Base-by-base conservation (phyloP, 305 asterid species). In the Withania somnifera region DNA sequence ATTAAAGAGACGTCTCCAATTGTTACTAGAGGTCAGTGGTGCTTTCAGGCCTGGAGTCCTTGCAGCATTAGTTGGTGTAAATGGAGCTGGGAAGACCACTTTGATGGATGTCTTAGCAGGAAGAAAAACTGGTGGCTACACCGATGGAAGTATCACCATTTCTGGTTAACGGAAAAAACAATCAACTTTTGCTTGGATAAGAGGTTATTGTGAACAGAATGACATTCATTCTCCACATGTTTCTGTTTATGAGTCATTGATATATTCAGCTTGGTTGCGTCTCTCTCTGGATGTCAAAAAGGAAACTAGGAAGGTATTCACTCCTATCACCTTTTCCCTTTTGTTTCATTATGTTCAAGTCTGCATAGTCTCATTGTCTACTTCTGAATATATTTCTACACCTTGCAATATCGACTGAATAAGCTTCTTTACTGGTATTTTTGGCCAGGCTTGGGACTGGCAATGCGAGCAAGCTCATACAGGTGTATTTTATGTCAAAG, bases 31-130 rank as follows among this genome's bases (percentile, higher is more conserved):
- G 56, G 98, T 93, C 4, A 94, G 97, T 80, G 98, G 99, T 38
- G 93, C 95, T 52, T 95, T 96, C 84, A 87, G 98, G 88, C 99
- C 99, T 1, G 99, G 99, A 11, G 93, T 94, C 78, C 87, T 96
- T 40, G 93, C 99, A n/a, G 98, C 99, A 36, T 87, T 96, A 85
- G 97, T 96, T 47, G 99, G 99, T 40, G 95, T 95, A 22, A 94
- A 97, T 90, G 99, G 99, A 50, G 98, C 99, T 24, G 99, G 99
- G 32, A 96, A 96, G 91, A 96, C 99, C 13, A 96, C 99, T 7
- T 80, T 96, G 84, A 92, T 95, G 99, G 99, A 94, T 81, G 99
- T 96, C 51, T 87, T 96, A 87, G 99, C 99, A 0, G 99, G 98
- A 82, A 85, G 99, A 51, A 96, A 96, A 84, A 96, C 98, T 0